Evolutionary conservation across 306 rosid genomes (phyloP).

Genomic region (Malus fusca): DNA sequence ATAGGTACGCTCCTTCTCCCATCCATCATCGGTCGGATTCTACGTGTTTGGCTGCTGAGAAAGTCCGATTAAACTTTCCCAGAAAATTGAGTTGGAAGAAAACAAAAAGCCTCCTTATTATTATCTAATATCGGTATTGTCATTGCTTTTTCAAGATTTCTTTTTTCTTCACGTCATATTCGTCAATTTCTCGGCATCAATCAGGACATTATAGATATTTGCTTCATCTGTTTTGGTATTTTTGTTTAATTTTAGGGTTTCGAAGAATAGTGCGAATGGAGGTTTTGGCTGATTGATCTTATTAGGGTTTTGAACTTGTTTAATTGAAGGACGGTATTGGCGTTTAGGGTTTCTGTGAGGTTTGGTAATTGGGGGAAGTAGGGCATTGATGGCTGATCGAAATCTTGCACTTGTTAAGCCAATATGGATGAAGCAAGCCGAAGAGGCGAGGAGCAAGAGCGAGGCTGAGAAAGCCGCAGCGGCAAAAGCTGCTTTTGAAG

Average conservation of each 20-base stretch:
- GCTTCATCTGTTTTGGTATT: background rate
- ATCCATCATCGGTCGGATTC: background rate
- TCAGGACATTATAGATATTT: background rate
- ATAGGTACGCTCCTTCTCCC: background rate
- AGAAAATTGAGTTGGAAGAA: background rate
- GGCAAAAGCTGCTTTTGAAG: slow-evolving; percentile 94
- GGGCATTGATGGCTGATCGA: slow-evolving; percentile 77
- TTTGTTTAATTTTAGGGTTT: background rate
- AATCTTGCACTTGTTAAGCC: slow-evolving; percentile 58
- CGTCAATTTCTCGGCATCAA: background rate
- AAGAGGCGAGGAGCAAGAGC: slow-evolving; percentile 84
- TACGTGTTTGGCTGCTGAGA: background rate
- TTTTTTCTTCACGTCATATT: background rate
- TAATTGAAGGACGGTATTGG: background rate
- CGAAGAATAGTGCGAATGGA: background rate
- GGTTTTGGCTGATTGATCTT: slow-evolving; percentile 12
- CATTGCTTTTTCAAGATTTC: too few species aligned
- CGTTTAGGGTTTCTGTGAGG: slow-evolving; percentile 4
- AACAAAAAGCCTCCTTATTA: background rate
- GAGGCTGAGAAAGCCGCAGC: slow-evolving; percentile 95
- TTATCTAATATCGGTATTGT: background rate
- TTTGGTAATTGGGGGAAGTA: slow-evolving; percentile 3
- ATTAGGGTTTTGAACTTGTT: background rate
- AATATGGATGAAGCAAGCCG: slow-evolving; percentile 97
- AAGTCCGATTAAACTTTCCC: background rate